Evolutionary conservation across 805 yeast species (phyloP).

Genomic region (Ogataea kodamae): DNA sequence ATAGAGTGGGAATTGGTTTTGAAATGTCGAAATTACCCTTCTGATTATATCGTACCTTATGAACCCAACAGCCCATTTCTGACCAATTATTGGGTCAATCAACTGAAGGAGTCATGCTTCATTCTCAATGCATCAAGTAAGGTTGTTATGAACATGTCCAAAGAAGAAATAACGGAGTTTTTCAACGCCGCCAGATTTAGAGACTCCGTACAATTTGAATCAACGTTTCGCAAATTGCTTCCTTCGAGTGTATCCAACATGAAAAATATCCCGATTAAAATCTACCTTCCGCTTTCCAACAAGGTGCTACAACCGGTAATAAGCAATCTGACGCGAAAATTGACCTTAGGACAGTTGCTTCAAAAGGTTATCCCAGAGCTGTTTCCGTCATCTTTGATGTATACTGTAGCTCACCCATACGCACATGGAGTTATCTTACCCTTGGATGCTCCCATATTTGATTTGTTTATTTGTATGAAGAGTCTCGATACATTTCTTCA

Average conservation of each 20-base stretch:
- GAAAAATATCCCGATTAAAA: conserved; percentile 45
- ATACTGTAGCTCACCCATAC: conserved; percentile 41
- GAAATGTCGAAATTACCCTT: conserved; percentile 41
- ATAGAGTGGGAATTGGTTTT: conserved; percentile 45
- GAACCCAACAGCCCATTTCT: conserved; percentile 27
- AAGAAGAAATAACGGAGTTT: conserved; percentile 51
- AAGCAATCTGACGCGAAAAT: conserved; percentile 10
- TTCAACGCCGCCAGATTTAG: conserved; percentile 44
- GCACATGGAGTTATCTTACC: conserved; percentile 57
- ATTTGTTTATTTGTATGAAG: conserved; percentile 42
- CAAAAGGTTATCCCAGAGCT: conserved; percentile 41
- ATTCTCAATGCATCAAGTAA: conserved; percentile 76
- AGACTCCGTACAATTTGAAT: conserved; percentile 24
- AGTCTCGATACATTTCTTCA: conserved; percentile 69
- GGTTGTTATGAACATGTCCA: conserved; percentile 72
- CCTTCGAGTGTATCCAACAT: conserved; percentile 25
- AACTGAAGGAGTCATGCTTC: conserved; percentile 76
- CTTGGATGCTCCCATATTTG: conserved; percentile 40
- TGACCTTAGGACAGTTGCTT: conserved; percentile 40
- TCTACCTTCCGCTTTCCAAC: conserved; percentile 40
- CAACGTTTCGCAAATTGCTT: conserved; percentile 25
- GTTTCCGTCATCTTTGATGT: conserved; percentile 39
- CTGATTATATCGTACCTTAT: conserved; percentile 40
- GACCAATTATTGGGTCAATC: conserved; percentile 65
- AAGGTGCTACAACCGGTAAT: conserved; percentile 34